Conservation (phyloP, 108 stramenopile species). For the Aurantiochytrium sp. region DNA sequence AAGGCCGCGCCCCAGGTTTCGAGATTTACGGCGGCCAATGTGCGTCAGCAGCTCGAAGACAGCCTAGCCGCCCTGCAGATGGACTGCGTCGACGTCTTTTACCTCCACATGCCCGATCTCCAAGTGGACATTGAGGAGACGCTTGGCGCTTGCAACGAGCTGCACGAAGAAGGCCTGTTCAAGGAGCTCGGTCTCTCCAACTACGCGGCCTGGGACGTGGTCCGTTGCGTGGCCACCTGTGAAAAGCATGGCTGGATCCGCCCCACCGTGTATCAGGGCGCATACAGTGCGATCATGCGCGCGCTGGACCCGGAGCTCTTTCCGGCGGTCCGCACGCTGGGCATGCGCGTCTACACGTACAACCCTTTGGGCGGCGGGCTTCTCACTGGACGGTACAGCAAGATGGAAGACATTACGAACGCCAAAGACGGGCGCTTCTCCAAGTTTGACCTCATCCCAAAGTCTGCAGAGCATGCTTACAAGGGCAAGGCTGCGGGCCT, state of each 20-base stretch:
- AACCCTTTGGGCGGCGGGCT: constrained; percentile 85
- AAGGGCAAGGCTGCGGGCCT: constrained; percentile 35
- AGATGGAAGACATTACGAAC: background rate
- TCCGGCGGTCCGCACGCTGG: constrained; percentile 66
- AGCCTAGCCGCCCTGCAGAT: background rate
- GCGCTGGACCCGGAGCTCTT: constrained; percentile 74
- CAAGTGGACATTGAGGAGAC: constrained; percentile 40
- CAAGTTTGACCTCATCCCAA: constrained; percentile 32
- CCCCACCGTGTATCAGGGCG: constrained; percentile 83
- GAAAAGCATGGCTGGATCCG: constrained; percentile 62
- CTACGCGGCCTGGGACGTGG: constrained; percentile 47
- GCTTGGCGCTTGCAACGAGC: constrained; percentile 40
- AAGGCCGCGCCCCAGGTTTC: background rate
- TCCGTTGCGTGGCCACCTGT: constrained; percentile 45
- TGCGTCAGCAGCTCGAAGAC: constrained; percentile 18
- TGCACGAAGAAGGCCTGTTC: constrained; percentile 38
- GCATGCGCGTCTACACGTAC: constrained; percentile 79
- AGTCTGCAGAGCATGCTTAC: background rate
- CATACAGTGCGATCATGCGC: constrained; percentile 85
- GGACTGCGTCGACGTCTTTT: constrained; percentile 32
- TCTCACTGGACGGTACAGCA: constrained; percentile 68
- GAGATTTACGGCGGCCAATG: background rate
- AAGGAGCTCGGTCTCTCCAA: constrained; percentile 43
- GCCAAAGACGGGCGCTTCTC: constrained; percentile 61
- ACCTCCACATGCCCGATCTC: constrained; percentile 43